A percentile compares a stretch with the other conserved stretches of the same genome.
phyloP scores from a whole-genome alignment of 2,329 filamentous ascomycete species.

The Clarireedia hainanense region DNA sequence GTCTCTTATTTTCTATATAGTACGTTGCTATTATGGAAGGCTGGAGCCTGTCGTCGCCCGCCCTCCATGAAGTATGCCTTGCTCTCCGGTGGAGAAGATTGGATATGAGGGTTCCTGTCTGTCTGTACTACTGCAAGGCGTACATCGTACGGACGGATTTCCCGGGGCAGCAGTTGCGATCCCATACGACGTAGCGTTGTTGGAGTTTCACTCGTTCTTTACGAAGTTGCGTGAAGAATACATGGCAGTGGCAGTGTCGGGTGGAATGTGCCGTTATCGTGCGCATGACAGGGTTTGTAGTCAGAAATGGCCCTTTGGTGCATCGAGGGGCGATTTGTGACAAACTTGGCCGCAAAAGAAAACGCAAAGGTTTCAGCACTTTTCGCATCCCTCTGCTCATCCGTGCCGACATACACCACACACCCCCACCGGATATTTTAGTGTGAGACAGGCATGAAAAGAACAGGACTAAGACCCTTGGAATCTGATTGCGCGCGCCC shows the following conservation, averaged over 20 bases:
- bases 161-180: too few species aligned
- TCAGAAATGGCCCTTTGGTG: not conserved
- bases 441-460: too few species aligned
- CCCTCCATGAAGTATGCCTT: conserved; percentile 5
- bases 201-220: not conserved
- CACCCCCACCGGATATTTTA: not conserved
- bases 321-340: not conserved
- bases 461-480: not conserved
- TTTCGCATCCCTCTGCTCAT: not conserved
- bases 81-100: too few species aligned
- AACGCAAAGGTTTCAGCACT: not conserved
- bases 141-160: too few species aligned
- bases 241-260: conserved; percentile 4
- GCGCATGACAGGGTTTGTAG: not conserved
- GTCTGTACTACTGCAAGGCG: too few species aligned
- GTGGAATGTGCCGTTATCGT: not conserved
- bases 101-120: too few species aligned
- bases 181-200: too few species aligned
- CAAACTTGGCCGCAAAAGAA: not conserved
- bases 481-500: not conserved
- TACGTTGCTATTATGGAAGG: not conserved
- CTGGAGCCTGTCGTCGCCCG: not conserved
- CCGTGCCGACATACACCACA: not conserved
- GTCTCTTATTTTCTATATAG: too few species aligned
- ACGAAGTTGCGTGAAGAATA: not conserved